Base-by-base conservation (phyloP, 2,329 filamentous ascomycete species). In the Colletotrichum lindemuthianum region DNA sequence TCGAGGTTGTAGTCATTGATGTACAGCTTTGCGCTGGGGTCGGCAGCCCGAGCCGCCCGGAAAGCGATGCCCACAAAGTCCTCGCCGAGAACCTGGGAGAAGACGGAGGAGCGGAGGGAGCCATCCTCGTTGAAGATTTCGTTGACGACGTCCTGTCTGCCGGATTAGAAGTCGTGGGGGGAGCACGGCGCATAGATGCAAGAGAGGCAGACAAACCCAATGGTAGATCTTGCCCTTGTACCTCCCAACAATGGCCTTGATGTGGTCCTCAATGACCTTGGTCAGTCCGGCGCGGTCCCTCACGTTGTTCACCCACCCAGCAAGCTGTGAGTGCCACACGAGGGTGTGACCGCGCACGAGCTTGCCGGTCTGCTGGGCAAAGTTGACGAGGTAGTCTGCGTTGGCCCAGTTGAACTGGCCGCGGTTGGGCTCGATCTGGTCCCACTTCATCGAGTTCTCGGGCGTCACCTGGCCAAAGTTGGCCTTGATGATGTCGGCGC, bases 1-100 rank as follows among this genome's bases (percentile, higher is more conserved):
- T 91, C 89, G 56, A 91, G 83, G 78, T 90, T 91, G 77, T 84
- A 87, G 74, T 93, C 90, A 76, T 93, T 93, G 78, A 92, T 91
- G 80, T 91, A 93, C 43, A 93, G 81, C 77, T 89, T 90, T 3
- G 88, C 89, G 60, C 76, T 71, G 2, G 90, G 88, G 73, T 92
- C 90, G 12, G 88, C 89, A 8, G 81, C 81, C 55, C 86, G 84
- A 16, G 91, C 90, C 10, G 90, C 86, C 56, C 85, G 81, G 78
- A 92, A 93, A 40, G 90, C 90, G 70, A 91, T 89, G 24, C 81
- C 79, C 57, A 93, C 86, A 72, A 90, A 92, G 74, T 85, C 84
- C 77, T 92, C 89, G 48, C 90, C 90, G 5, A 92, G 83, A 2
- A 92, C 86, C 33, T 85, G 82, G 70, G 81, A 89, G 79, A 91